Evolutionary conservation across 257 asterid species (phyloP).

Genomic region (Penstemon newberryi): DNA sequence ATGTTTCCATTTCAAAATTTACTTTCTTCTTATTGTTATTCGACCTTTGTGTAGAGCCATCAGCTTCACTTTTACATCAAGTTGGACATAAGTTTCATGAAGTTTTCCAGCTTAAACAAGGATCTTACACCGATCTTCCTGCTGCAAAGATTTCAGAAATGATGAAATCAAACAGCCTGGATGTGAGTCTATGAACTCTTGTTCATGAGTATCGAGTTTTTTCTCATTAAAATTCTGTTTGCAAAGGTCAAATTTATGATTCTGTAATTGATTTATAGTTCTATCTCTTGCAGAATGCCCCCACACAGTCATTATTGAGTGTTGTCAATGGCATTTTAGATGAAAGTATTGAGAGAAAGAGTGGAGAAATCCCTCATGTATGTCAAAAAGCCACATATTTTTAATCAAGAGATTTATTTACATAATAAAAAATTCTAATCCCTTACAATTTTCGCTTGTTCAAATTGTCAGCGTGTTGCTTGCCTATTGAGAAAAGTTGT

Average conservation of each 20-base stretch:
- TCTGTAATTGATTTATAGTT: slow-evolving; percentile 18
- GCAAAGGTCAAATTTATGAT: not conserved
- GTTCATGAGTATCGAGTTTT: slow-evolving; percentile 7
- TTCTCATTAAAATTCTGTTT: slow-evolving; percentile 16
- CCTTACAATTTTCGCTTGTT: slow-evolving; percentile 27
- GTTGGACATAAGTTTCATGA: slow-evolving; percentile 75
- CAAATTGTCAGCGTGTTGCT: slow-evolving; percentile 68
- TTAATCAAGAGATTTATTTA: not conserved
- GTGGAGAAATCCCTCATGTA: slow-evolving; percentile 91
- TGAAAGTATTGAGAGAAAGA: slow-evolving; percentile 80
- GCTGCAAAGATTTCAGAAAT: slow-evolving; percentile 75
- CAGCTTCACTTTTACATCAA: slow-evolving; percentile 46
- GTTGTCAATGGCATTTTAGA: slow-evolving; percentile 81
- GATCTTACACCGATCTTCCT: slow-evolving; percentile 72
- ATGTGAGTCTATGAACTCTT: slow-evolving; percentile 49
- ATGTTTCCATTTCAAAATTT: not conserved
- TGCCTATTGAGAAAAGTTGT: slow-evolving; percentile 81
- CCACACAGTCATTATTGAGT: slow-evolving; percentile 87
- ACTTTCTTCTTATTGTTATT: slow-evolving; percentile 1
- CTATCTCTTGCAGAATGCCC: slow-evolving; percentile 69
- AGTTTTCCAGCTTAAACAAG: slow-evolving; percentile 81
- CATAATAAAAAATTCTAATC: not conserved
- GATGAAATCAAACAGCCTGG: slow-evolving; percentile 92
- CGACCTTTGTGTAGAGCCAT: slow-evolving; percentile 38
- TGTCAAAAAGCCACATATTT: slow-evolving; percentile 19